Conservation (phyloP, 148 eudicot species). For the Heliamphora exappendiculata region DNA sequence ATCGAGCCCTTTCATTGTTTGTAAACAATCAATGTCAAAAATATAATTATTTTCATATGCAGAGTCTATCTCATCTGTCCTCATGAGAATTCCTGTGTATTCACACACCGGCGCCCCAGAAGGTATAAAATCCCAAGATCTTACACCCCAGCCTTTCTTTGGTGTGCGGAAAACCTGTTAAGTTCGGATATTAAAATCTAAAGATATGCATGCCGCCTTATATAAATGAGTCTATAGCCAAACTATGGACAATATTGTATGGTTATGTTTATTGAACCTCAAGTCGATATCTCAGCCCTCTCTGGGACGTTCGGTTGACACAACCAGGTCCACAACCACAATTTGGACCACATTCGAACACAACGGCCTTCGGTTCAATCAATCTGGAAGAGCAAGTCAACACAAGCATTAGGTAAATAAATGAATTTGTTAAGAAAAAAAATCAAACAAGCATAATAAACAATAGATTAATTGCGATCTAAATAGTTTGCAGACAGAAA, state of each 20-base stretch:
- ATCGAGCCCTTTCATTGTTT: conserved; percentile 70
- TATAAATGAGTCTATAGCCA: neutral
- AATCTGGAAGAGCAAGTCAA: conserved; percentile 36
- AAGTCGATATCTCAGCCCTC: conserved; percentile 54
- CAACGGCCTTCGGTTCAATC: conserved; percentile 75
- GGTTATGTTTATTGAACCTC: conserved; percentile 43
- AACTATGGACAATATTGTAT: neutral
- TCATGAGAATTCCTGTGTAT: conserved; percentile 59
- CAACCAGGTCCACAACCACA: conserved; percentile 79
- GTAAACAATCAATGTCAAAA: conserved; percentile 69
- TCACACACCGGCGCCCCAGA: conserved; percentile 73
- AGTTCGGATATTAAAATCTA: neutral
- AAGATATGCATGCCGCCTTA: neutral
- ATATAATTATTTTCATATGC: conserved; percentile 43
- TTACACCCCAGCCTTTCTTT: conserved; percentile 81
- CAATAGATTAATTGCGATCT: neutral
- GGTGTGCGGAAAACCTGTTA: conserved; percentile 74
- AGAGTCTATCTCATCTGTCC: conserved; percentile 46
- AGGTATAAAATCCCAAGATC: conserved; percentile 79
- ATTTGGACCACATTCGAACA: conserved; percentile 87
- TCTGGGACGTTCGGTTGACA: conserved; percentile 70
- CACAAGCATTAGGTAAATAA: neutral
- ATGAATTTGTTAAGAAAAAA: neutral
- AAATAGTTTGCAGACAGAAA: neutral
- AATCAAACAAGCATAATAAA: neutral